Percentiles rank a stretch among this genome's conserved stretches.
Conservation (phyloP, 2,329 filamentous ascomycete species). For the Aspergillus melleus region DNA sequence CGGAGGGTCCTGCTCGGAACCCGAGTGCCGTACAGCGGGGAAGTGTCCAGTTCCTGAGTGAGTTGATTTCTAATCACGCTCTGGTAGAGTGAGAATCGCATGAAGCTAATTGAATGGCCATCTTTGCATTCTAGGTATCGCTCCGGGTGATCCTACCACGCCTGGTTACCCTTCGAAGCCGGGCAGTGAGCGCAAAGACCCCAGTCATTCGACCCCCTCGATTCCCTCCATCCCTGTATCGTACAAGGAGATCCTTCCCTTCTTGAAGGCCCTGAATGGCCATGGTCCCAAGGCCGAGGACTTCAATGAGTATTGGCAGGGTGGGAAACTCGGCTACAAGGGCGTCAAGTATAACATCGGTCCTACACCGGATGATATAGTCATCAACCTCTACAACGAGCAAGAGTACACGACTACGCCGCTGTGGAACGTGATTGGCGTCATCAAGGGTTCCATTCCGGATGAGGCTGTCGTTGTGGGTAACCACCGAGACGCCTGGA, state of each 20-base stretch:
- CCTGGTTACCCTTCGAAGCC: constrained; percentile 92
- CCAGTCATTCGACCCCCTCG: constrained; percentile 68
- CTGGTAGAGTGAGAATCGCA: background rate
- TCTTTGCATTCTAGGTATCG: constrained; percentile 46
- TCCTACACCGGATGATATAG: constrained; percentile 70
- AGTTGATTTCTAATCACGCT: constrained; percentile 35
- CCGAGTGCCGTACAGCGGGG: constrained; percentile 88
- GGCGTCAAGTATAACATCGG: constrained; percentile 84
- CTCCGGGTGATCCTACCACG: constrained; percentile 78
- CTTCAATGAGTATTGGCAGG: constrained; percentile 71
- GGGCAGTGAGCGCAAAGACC: constrained; percentile 73
- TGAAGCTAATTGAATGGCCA: background rate
- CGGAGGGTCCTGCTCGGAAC: constrained; percentile 81
- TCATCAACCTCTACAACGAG: constrained; percentile 72
- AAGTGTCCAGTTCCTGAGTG: constrained; percentile 78
- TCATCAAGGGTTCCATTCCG: constrained; percentile 82
- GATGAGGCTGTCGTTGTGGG: constrained; percentile 87
- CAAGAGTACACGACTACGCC: constrained; percentile 81
- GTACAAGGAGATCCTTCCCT: constrained; percentile 79
- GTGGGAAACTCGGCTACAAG: constrained; percentile 73
- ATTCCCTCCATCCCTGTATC: constrained; percentile 94
- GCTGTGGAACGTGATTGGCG: constrained; percentile 87
- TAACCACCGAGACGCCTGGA: constrained; percentile 92
- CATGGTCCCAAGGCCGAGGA: constrained; percentile 76
- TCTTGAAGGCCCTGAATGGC: constrained; percentile 87